phyloP scores from a whole-genome alignment of 2,329 filamentous ascomycete genomes.

The Amauroascus verrucosus region DNA sequence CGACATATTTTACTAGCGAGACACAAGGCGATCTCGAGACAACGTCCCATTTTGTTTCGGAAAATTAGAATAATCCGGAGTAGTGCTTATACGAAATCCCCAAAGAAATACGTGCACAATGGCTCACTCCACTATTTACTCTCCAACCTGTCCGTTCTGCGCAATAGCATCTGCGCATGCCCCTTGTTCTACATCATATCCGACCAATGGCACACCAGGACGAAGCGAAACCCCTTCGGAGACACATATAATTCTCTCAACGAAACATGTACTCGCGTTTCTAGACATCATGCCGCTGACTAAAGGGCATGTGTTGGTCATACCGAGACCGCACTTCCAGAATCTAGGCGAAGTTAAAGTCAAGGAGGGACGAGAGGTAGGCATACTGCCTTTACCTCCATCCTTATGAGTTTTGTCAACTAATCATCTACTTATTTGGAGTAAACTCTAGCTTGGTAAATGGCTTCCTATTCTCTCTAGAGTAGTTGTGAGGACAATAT shows the following conservation, averaged over 20 bases:
- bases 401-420: not conserved
- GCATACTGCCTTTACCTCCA: slow-evolving; percentile 37
- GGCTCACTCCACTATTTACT: not conserved
- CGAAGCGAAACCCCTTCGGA: slow-evolving; percentile 13
- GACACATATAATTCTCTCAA: slow-evolving; percentile 60
- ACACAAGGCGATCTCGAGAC: no score
- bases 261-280: slow-evolving; percentile 69
- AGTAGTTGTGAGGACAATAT: slow-evolving; percentile 60
- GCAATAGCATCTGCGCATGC: slow-evolving; percentile 45
- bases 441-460: slow-evolving; percentile 31
- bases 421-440: not conserved
- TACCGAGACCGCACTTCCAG: slow-evolving; percentile 63
- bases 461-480: slow-evolving; percentile 49
- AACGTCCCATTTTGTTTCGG: no score
- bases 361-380: slow-evolving; percentile 56
- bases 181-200: slow-evolving; percentile 23
- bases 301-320: slow-evolving; percentile 70
- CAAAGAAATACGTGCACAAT: not conserved
- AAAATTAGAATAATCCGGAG: not conserved
- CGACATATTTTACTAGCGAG: no score
- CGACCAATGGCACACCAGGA: slow-evolving; percentile 22
- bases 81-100: not conserved
- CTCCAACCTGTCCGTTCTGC: slow-evolving; percentile 46
- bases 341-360: slow-evolving; percentile 63
- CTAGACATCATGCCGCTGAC: slow-evolving; percentile 87